Evolutionary conservation across 2,329 filamentous ascomycete genomes (phyloP), one percentile per base, ranked within the genome.

Genomic region (Aspergillus terreus): DNA sequence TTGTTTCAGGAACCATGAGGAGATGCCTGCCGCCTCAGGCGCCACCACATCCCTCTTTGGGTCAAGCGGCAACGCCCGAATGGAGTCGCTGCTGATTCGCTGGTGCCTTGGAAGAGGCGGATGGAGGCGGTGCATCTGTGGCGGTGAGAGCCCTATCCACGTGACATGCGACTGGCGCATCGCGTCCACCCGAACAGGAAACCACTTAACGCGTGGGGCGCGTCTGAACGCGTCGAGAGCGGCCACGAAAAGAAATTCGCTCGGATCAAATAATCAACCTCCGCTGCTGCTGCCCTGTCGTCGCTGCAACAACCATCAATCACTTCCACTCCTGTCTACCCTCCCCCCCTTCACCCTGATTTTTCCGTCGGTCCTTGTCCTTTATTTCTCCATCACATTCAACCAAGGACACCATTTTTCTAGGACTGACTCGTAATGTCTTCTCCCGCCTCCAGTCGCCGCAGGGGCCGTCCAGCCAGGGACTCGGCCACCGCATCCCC

Each of bases 401-500:
- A 23, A n/a, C 32, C 10, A 21, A 44, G 44, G 43, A 49, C 44
- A 50, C 12, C 47, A 46, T 23, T 17, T 41, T 40, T 9, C 42
- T 33, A 44, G 52, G 55, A 49, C 48, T 50, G 50, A 49, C 46
- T 47, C 56, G 63, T 49, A 47, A 76, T 76, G 73, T 76, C 74
- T 54, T 75, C 74, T 40, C 72, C 74, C 35, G 64, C 71, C 52
- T 69, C 71, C 50, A 60, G 62, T 54, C 70, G 68, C 46, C 70
- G 72, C 54, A 70, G 72, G 52, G 71, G 71, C 50, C 71, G 71
- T 36, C 66, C 72, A 32, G 62, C 72, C 10, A 69, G 69, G 46
- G 67, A 71, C 51, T 69, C 73, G 36, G 60, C 67, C 30, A 69
- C 71, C 25, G 65, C 72, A 17, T 74, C 73, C 44, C 71, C 71